Conservation (phyloP, 2,329 filamentous ascomycete genomes). For the Monosporascus sp. region DNA sequence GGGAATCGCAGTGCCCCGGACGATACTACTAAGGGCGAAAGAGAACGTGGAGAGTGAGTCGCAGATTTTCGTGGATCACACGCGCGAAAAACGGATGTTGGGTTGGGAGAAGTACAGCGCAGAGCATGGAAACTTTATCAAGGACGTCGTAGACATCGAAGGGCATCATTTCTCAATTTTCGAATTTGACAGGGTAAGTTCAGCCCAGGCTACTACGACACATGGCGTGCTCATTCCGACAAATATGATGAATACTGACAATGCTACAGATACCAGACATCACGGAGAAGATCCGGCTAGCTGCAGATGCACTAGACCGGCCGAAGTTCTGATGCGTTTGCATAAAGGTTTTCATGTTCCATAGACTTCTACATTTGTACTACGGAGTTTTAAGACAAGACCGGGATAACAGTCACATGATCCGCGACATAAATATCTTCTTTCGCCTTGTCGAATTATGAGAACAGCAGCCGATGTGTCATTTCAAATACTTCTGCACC, state of each 20-base stretch:
- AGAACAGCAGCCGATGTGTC: not conserved
- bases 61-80: conserved; percentile 37
- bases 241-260: not conserved
- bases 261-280: conserved; percentile 17
- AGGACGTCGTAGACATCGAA: conserved; percentile 41
- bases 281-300: conserved; percentile 19
- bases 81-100: conserved; percentile 35
- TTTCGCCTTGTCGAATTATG: no score
- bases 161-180: conserved; percentile 45
- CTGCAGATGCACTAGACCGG: conserved; percentile 19
- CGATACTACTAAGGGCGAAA: conserved; percentile 41
- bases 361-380: not conserved
- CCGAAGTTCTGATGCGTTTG: conserved; percentile 8
- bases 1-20: conserved; percentile 29
- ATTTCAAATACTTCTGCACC: conserved; percentile 16
- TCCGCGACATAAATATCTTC: no score
- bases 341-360: not conserved
- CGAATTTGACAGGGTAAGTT: conserved; percentile 22
- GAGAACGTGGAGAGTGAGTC: not conserved
- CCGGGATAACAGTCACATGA: no score
- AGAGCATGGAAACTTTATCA: conserved; percentile 35
- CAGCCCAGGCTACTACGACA: not conserved
- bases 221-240: not conserved
- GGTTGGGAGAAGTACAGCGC: conserved; percentile 44
- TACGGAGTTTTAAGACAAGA: not conserved